Base-by-base conservation (phyloP, 179 eudicot genomes). In the Silene vulgaris region DNA sequence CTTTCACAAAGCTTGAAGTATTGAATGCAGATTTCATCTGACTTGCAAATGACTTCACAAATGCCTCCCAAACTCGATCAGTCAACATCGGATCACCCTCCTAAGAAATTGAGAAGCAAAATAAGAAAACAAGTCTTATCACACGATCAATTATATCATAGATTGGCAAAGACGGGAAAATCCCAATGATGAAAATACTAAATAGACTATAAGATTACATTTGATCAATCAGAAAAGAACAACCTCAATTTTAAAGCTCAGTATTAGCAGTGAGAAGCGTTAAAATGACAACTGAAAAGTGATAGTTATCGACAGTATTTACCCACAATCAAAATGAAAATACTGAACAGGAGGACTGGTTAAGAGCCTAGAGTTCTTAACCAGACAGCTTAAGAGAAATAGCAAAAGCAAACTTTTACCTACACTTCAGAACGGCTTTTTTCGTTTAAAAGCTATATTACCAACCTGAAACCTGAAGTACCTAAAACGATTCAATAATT, bases 21-120 rank as follows among this genome's bases (percentile, higher is more conserved):
- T 87, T 89, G 87, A 91, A 93, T 77, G 84, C 86, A 69, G 96
- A 91, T 80, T 94, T 91, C 94, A 94, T 91, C 81, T 94, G 98
- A 83, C 78, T 89, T n/a, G 91, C 85, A 87, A 91, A 91, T 14
- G 94, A 85, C 80, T 91, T 93, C 45, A 89, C 92, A 68, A 93
- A 81, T 48, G 98, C 97, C 80, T 90, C 98, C 98, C 98, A 93
- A 71, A 91, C 91, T 69, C 96, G 88, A 81, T 91, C 96, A 26
- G 98, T 93, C 61, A 93, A 84, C 85, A 84, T 84, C 63, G 84
- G 84, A 76, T 93, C 98, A 77, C 91, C 97, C 75, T 89, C 98
- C 98, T 93, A 76, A 72, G 0, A 82, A 45, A 72, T 65, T 72
- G 78, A 75, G 28, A 71, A 52, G 32, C 23, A 63, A 61, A 68